Conservation (phyloP, 345 rosid genomes). For the Tarenaya hassleriana region DNA sequence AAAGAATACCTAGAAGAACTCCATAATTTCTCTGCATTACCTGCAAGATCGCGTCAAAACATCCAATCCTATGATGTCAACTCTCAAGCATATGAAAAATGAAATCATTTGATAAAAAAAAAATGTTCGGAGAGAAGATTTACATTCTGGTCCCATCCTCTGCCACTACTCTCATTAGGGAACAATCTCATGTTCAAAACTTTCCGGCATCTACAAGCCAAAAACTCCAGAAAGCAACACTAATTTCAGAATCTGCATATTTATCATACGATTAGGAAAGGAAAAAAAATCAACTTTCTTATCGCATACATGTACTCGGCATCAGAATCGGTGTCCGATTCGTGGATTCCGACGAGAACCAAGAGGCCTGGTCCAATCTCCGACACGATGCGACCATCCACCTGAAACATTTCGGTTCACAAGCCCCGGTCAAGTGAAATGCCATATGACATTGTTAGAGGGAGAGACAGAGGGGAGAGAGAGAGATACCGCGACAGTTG, state of each 20-base stretch:
- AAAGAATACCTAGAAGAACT: constrained; percentile 58
- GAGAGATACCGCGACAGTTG: constrained; percentile 58
- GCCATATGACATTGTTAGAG: neutral
- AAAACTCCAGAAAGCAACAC: neutral
- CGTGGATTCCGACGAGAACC: constrained; percentile 75
- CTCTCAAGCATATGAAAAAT: neutral
- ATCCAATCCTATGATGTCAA: no score
- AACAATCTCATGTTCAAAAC: constrained; percentile 84
- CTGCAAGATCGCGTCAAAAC: constrained; percentile 34
- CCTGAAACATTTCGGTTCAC: constrained; percentile 29
- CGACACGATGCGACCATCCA: constrained; percentile 66
- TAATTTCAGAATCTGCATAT: constrained; percentile 1
- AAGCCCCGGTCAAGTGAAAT: neutral
- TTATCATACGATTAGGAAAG: neutral
- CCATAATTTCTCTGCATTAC: constrained; percentile 74
- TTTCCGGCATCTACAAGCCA: constrained; percentile 60
- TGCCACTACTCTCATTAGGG: constrained; percentile 65
- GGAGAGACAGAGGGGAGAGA: neutral
- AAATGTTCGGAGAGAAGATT: constrained; percentile 2
- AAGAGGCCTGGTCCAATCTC: constrained; percentile 87
- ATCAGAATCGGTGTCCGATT: constrained; percentile 63
- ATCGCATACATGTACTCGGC: constrained; percentile 62
- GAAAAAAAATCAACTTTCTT: neutral
- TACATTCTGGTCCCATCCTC: constrained; percentile 88
- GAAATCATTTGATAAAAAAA: neutral